Evolutionary conservation across 441 rosid genomes (phyloP), one percentile per base, ranked within the genome.

Genomic region (Corymbia citriodora): DNA sequence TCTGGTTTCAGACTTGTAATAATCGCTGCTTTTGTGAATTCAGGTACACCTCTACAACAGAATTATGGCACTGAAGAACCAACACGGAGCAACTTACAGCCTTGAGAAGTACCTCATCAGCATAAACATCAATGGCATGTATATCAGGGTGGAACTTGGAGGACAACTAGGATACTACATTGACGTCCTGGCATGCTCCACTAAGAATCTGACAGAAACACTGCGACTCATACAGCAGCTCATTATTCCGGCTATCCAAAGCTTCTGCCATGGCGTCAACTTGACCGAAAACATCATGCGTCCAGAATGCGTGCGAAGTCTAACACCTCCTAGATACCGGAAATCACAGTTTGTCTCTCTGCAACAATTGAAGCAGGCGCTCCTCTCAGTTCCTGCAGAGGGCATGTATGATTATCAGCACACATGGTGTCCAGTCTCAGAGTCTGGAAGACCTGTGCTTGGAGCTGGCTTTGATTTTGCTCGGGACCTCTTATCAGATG

Each of bases 391-490:
- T 92, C 97, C 98, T 63, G 99, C 99, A 57, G 99, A 98, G 53
- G 88, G 95, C 91, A 94, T 97, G 97, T 97, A 98, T 90, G 99
- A 96, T 93, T 98, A 98, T 93, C 99, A 98, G 93, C 99, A 97
- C 92, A 97, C 98, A 2, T 97, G 99, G 99, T 94, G 93, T 89
- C 91, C 94, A 52, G 98, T 96, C 87, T 90, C 91, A 45, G 98
- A 96, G 88, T 94, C 97, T 15, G 97, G 98, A 50, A 96, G 93
- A 89, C 88, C 94, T 59, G 87, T 98, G 90, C 91, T 97, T 53
- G 88, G 92, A 91, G 93, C 95, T 45, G 97, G 98, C 27, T 97
- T 97, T 87, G 98, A 97, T 92, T 94, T 96, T 57, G 99, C 99
- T 40, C 96, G 98, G 48, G 96, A 98, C 93, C 97, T 97, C 65